Percentiles rank a stretch among this genome's conserved stretches.
Conservation (phyloP, 2,329 filamentous ascomycete genomes). For the Fusarium oligoseptatum region DNA sequence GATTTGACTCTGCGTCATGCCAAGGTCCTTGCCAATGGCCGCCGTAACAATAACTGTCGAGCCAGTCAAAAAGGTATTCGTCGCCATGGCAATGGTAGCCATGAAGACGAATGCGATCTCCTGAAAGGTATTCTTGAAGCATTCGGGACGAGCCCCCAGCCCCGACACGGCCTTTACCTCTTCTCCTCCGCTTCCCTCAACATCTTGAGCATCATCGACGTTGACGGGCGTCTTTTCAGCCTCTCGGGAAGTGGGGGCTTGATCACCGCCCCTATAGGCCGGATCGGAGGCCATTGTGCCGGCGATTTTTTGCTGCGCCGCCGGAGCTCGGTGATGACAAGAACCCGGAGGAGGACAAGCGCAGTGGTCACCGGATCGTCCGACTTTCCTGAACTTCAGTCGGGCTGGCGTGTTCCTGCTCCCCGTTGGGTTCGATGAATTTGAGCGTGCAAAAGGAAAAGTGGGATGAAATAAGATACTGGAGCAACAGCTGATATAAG, state of each 20-base stretch:
- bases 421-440: neutral
- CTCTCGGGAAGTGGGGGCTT: constrained; percentile 32
- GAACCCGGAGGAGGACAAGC: neutral
- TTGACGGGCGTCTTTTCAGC: neutral
- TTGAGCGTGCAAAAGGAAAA: neutral
- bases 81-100: constrained; percentile 75
- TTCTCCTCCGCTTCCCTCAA: constrained; percentile 25
- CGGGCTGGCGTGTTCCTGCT: neutral
- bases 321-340: neutral
- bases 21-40: constrained; percentile 69
- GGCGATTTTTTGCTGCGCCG: constrained; percentile 8
- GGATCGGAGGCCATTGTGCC: constrained; percentile 16
- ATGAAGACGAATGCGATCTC: constrained; percentile 76
- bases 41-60: constrained; percentile 72
- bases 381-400: neutral
- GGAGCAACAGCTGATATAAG: neutral
- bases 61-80: constrained; percentile 71
- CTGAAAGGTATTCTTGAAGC: constrained; percentile 72
- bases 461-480: neutral
- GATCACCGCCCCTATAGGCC: constrained; percentile 7
- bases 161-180: constrained; percentile 24
- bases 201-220: constrained; percentile 6
- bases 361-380: neutral
- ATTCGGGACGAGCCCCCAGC: constrained; percentile 62
- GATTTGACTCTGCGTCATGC: constrained; percentile 75